Evolutionary conservation across 768 basidiomycete species (phyloP), one percentile per base, ranked within the genome.

Genomic region (Clitopilus passeckerianus): DNA sequence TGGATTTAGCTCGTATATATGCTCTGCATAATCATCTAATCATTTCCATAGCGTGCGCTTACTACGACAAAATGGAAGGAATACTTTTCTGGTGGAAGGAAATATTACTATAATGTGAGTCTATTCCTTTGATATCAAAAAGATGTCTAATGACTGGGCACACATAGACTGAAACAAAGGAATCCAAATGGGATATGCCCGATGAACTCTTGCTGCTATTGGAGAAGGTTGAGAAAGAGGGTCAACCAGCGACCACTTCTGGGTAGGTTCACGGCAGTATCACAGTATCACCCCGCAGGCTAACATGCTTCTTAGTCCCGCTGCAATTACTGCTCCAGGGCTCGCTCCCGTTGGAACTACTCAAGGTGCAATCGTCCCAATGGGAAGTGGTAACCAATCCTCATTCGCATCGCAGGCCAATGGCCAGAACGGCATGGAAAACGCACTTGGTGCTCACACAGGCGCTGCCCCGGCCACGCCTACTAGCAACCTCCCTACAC

Each of bases 131-230:
- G 9, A 14, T 16, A n/a, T 15, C 52, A 46, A 30, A 30, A 30
- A 30, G 4, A 30, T 30, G 5, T 35, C 57, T 60, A 34, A 59
- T 63, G 54, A 35, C 60, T 23, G 46, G 50, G 1, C 9, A 37
- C 54, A 15, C 67, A 1, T 67, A 97, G 88, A 89, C 86, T 33
- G 87, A 90, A 43, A 83, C 87, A 30, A 96, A 94, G 65, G 92
- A 96, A 73, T 96, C 95, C 1, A 93, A 95, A 77, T 98, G 97
- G 97, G 93, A 96, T 60, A 90, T 96, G 86, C 97, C 97, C 9
- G 88, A 93, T 57, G 95, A 98, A 67, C 83, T 99, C 24, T 74
- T 89, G 22, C 79, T 91, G n/a, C 74, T 95, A 22, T 78, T 94
- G 35, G 89, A 92, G 69, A 91, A 88, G 65, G 89, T 95, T 0